Percentiles rank a stretch among this genome's conserved stretches.
These are phyloP conservation scores for Physcia stellaris DNA, from an alignment of 495 filamentous ascomycete genomes.

Conservation along the genomic window DNA sequence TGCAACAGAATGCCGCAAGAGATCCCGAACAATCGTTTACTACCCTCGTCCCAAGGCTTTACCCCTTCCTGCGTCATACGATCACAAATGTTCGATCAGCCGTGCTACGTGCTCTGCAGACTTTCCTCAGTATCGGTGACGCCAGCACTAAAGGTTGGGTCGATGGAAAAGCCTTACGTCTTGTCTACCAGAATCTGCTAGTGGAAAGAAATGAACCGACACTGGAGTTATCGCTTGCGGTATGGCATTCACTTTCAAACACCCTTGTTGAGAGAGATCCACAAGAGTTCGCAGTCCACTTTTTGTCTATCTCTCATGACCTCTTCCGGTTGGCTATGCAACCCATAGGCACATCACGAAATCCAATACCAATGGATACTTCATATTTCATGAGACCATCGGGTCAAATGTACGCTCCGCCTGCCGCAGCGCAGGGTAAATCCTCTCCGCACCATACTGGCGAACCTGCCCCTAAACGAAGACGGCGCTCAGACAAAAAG, in stretches of 20 bases:
- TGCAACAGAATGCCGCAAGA: conserved; percentile 76
- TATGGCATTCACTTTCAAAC: conserved; percentile 69
- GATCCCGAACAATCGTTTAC: conserved; percentile 81
- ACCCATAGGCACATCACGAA: conserved; percentile 78
- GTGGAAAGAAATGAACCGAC: conserved; percentile 80
- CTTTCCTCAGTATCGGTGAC: conserved; percentile 76
- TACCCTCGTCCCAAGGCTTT: conserved; percentile 80
- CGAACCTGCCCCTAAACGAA: conserved; percentile 51
- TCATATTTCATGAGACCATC: conserved; percentile 86
- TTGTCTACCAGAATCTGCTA: conserved; percentile 88
- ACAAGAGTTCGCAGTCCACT: conserved; percentile 45
- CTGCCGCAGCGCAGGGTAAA: conserved; percentile 35
- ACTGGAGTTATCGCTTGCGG: conserved; percentile 64
- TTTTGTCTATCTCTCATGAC: conserved; percentile 56
- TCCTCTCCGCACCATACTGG: conserved; percentile 41
- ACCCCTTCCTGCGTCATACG: conserved; percentile 91
- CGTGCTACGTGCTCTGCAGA: conserved; percentile 82
- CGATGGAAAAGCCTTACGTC: conserved; percentile 71
- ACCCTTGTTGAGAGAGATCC: conserved; percentile 45
- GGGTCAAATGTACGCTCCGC: conserved; percentile 60
- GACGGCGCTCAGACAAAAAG: conserved; percentile 71
- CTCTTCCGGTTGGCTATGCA: conserved; percentile 70
- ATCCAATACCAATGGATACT: conserved; percentile 81
- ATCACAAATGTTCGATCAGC: conserved; percentile 91
- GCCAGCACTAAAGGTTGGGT: conserved; percentile 82